Conservation (phyloP, 352 stramenopile species). For the Globisporangium paddicum region DNA sequence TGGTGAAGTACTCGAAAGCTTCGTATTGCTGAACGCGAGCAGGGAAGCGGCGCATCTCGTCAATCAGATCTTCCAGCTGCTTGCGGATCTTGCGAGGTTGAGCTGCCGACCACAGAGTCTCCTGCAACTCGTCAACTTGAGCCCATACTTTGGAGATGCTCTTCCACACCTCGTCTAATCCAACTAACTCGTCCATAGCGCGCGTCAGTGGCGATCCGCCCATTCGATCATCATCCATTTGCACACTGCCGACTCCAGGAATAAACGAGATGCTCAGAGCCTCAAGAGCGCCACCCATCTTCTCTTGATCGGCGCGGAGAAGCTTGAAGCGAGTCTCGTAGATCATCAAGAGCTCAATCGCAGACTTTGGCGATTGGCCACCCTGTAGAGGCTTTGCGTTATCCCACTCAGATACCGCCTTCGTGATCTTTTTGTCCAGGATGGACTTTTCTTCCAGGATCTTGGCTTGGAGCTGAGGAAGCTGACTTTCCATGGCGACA, state of each 20-base stretch:
- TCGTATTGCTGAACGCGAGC: conserved; percentile 98
- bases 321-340: conserved; percentile 85
- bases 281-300: conserved; percentile 94
- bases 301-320: conserved; percentile 90
- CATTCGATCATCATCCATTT: conserved; percentile 73
- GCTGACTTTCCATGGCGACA: conserved; percentile 94
- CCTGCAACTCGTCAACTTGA: conserved; percentile 90
- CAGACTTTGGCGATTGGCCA: conserved; percentile 56
- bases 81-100: conserved; percentile 95
- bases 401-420: conserved; percentile 80
- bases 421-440: conserved; percentile 78
- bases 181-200: conserved; percentile 89
- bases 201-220: conserved; percentile 63
- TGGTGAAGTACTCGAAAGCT: conserved; percentile 93
- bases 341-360: conserved; percentile 76
- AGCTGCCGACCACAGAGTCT: conserved; percentile 92
- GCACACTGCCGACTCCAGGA: conserved; percentile 35
- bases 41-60: conserved; percentile 94
- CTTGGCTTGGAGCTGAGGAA: conserved; percentile 96
- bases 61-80: conserved; percentile 95
- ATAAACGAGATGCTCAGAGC: conserved; percentile 89
- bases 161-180: conserved; percentile 98
- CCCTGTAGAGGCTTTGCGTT: conserved; percentile 75
- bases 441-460: conserved; percentile 95
- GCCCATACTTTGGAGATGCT: conserved; percentile 89